Evolutionary conservation across 257 asterid genomes (phyloP), one percentile per base, ranked within the genome.

Genomic region (Petunia axillaris): DNA sequence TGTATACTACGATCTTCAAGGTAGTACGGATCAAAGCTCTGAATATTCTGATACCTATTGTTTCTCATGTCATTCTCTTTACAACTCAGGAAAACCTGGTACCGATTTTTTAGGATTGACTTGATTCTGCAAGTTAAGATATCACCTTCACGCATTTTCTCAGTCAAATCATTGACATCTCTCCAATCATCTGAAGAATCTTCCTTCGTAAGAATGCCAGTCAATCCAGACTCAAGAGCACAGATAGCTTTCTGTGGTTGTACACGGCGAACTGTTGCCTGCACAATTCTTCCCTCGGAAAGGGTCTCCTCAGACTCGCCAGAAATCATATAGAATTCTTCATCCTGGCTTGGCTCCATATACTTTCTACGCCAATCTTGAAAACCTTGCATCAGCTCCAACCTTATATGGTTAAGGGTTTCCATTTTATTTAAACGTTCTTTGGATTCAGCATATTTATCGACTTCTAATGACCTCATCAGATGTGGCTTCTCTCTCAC

Each of bases 311-410:
- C 98, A 13, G 86, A 86, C 90, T 93, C 98, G 6, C 99, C 99
- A 74, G 96, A 86, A 59, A 95, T 95, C 99, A 93, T 87, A 87
- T 81, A 88, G 86, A 95, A 95, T 83, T 89, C 97, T 41, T 95
- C 99, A 83, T 95, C 99, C 86, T 87, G 96, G 84, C 87, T 89
- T 68, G 93, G 96, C 80, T 89, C 97, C 55, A 77, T 88, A 81
- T 84, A 91, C 54, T 90, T 88, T 76, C 85, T 89, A 37, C 99
- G 97, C 82, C 96, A 90, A 88, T 95, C 98, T 87, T 92, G 97
- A 80, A 95, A 95, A 38, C 98, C 99, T 84, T 93, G 96, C 77
- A 95, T 91, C 86, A 95, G 86, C 87, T 95, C 99, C 88, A 91
- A 88, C 79, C 93, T 86, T 81, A 95, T 93, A 79, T 88, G 95